Conservation (phyloP, 768 basidiomycete genomes). For the Kwoniella europaea region DNA sequence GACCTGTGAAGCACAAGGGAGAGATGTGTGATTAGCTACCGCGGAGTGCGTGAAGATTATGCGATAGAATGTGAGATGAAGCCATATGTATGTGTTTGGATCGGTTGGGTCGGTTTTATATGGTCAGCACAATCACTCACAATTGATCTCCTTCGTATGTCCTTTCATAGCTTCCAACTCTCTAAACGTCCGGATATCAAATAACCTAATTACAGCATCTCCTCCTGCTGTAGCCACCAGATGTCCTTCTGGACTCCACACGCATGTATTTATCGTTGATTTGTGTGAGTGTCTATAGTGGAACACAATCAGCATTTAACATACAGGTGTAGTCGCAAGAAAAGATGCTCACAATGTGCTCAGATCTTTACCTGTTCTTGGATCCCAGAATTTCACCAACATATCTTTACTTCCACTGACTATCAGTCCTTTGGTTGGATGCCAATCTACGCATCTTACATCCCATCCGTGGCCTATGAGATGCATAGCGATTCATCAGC, state of each 20-base stretch:
- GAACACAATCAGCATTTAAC: conserved; percentile 8
- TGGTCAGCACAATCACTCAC: conserved; percentile 62
- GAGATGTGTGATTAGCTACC: too few relatives aligned
- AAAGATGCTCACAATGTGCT: conserved; percentile 74
- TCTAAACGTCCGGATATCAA: conserved; percentile 98
- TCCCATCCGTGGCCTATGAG: conserved; percentile 94
- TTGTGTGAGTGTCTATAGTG: conserved; percentile 84
- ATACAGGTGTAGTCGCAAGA: not conserved
- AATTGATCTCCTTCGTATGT: conserved; percentile 98
- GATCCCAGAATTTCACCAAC: conserved; percentile 99
- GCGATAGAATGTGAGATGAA: not conserved
- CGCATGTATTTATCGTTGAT: conserved; percentile 89
- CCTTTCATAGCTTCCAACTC: conserved; percentile 89
- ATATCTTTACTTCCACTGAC: conserved; percentile 98
- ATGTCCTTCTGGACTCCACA: conserved; percentile 95
- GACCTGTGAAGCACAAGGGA: conserved; percentile 59
- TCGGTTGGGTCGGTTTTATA: too few relatives aligned
- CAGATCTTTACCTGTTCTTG: conserved; percentile 84
- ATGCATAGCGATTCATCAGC: not conserved
- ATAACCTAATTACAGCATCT: conserved; percentile 92
- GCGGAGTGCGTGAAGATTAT: too few relatives aligned
- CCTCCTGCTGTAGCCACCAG: conserved; percentile 91
- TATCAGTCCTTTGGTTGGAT: conserved; percentile 92
- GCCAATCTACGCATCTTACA: conserved; percentile 98
- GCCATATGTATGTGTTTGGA: not conserved